Base-by-base conservation (phyloP, 805 yeast species). In the Candida oleophila region DNA sequence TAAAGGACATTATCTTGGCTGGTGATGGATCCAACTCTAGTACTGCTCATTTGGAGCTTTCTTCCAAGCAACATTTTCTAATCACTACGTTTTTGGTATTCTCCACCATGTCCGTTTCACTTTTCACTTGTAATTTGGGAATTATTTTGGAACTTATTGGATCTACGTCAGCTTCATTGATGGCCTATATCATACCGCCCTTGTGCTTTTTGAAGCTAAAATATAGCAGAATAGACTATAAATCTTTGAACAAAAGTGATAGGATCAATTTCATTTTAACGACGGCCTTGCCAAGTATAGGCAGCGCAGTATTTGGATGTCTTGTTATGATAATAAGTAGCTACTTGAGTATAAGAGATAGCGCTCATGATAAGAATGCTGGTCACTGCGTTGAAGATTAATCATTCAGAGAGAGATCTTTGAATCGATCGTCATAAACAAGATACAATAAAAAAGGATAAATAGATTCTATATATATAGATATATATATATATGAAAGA, bases 151-250 rank as follows among this genome's bases (percentile, higher is more conserved):
- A 92, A 60, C 73, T 91, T 2, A 90, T 89, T 28, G 98, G 98
- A 1, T 91, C 97, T 0, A 86, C 96, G 0, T 86, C 96, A 0
- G 97, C 97, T 0, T 89, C 96, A 16, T 71, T 87, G 34, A 84
- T 92, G 85, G 97, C 98, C 0, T 91, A 88, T 61, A 89, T 91
- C 19, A 68, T 91, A 15, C 98, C 98, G 0, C 96, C 97, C 2
- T 62, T 85, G 61, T 91, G 97, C 56, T 87, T 77, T 56, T 63
- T 89, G 50, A 81, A 84, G 51, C 75, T 91, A 56, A 78, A 89
- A 0, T 47, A 69, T 71, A 65, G 62, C 34, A 52, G 68, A 59
- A 45, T 67, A 55, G 49, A 80, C 73, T 55, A 51, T 70, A 38
- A 48, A 47, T 37, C 48, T 51, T 40, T 47, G n/a, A 37, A 49